These are phyloP conservation scores for Fabrea salina DNA, from an alignment of 169 alveolate species.

Conservation along the genomic window DNA sequence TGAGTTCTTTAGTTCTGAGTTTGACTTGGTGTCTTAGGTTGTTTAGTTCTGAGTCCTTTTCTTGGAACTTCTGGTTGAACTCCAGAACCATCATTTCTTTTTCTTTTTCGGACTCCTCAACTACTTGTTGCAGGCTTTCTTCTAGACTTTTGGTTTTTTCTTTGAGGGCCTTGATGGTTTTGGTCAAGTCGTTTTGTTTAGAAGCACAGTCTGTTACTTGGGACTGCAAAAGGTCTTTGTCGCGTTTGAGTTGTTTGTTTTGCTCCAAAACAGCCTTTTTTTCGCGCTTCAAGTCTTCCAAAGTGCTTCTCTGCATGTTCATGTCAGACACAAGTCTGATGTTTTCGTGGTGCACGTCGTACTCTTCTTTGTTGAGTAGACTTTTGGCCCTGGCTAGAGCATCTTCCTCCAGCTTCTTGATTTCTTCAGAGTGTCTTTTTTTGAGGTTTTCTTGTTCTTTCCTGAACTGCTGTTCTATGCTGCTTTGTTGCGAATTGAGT, in stretches of 20 bases:
- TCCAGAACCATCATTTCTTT: conserved; percentile 46
- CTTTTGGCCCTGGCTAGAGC: background rate
- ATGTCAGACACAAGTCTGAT: conserved; percentile 43
- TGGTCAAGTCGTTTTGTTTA: conserved; percentile 50
- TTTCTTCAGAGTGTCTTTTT: background rate
- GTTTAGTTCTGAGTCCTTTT: conserved; percentile 42
- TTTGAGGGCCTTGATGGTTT: conserved; percentile 51
- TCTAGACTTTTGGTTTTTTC: conserved; percentile 49
- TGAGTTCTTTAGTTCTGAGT: conserved; percentile 36
- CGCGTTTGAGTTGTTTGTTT: conserved; percentile 38
- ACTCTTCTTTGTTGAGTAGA: conserved; percentile 34
- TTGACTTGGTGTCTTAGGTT: conserved; percentile 38
- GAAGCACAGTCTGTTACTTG: conserved; percentile 46
- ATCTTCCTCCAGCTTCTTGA: background rate
- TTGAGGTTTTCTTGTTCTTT: background rate
- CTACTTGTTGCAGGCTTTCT: conserved; percentile 39
- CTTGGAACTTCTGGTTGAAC: conserved; percentile 43
- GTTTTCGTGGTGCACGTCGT: conserved; percentile 44
- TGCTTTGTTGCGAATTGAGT: background rate
- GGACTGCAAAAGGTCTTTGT: conserved; percentile 28
- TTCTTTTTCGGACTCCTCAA: conserved; percentile 55
- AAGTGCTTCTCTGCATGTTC: conserved; percentile 38
- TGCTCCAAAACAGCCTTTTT: conserved; percentile 37
- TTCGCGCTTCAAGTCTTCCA: conserved; percentile 42
- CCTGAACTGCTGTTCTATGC: background rate